A percentile compares a stretch with the other conserved stretches of the same genome.
These are phyloP conservation scores for Oenanthe javanica DNA, from an alignment of 140 eudicot species.

Conservation along the genomic window DNA sequence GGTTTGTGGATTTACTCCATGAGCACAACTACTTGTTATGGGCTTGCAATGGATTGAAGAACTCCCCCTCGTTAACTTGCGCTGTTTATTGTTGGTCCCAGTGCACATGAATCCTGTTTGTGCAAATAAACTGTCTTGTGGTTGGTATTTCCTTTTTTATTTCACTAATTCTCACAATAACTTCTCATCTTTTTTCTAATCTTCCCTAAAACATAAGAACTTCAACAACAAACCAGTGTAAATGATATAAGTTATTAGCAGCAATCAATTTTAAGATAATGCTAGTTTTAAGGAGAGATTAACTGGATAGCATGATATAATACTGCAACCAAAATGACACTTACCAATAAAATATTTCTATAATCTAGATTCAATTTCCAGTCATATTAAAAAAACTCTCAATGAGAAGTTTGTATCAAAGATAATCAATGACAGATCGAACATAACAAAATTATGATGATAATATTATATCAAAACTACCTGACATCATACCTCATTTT, in stretches of 20 bases:
- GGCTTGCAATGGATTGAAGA: too few species aligned
- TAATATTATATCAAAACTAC: not conserved
- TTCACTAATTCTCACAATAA: too few species aligned
- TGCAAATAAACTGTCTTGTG: too few species aligned
- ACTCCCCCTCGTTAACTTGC: too few species aligned
- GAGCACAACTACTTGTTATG: conserved; percentile 14
- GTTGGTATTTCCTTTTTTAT: too few species aligned
- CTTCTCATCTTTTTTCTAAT: too few species aligned
- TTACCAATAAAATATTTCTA: not conserved
- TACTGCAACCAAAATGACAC: not conserved
- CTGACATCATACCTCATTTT: not conserved
- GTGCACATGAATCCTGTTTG: too few species aligned
- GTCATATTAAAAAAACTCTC: not conserved
- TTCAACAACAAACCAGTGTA: too few species aligned
- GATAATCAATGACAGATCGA: not conserved
- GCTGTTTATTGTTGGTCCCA: too few species aligned
- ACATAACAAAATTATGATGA: not conserved
- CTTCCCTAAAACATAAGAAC: too few species aligned
- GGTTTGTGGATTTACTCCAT: conserved; percentile 17
- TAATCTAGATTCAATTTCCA: not conserved
- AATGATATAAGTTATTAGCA: too few species aligned
- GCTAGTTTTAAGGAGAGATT: not conserved
- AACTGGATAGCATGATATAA: not conserved
- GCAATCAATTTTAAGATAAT: not conserved
- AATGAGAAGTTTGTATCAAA: not conserved